Conservation (phyloP, 225 moss, liverwort and hornwort genomes). For the Polytrichum formosum region DNA sequence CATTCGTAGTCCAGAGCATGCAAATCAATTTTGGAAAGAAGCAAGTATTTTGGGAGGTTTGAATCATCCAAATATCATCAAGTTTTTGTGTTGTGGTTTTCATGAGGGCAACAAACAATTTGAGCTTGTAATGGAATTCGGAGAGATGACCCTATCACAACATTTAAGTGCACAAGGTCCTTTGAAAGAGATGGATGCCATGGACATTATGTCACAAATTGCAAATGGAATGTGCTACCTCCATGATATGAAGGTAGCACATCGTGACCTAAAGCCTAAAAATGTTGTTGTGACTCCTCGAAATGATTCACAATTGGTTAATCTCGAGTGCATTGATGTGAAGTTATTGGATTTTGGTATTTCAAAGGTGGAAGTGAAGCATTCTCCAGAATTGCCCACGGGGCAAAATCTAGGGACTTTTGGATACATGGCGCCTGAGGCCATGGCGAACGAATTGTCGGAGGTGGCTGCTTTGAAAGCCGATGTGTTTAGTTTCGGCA, state of each 20-base stretch:
- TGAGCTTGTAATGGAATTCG: neutral
- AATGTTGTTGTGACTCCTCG: neutral
- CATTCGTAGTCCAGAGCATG: too few relatives aligned
- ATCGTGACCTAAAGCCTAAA: constrained; percentile 5
- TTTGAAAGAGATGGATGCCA: neutral
- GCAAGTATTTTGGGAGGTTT: neutral
- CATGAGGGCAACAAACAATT: neutral
- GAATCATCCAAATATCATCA: neutral
- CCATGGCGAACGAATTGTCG: too few relatives aligned
- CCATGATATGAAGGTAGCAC: constrained; percentile 6
- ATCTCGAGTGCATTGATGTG: neutral
- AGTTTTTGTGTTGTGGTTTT: neutral
- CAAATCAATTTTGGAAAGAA: neutral
- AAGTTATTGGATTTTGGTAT: constrained; percentile 5
- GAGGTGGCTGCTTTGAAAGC: neutral
- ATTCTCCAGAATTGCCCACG: neutral
- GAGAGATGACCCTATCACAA: neutral
- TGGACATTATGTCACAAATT: constrained; percentile 1
- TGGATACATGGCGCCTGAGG: constrained; percentile 3
- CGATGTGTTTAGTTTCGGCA: neutral
- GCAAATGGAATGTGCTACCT: constrained; percentile 10
- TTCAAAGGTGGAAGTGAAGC: constrained; percentile 4
- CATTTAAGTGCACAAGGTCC: too few relatives aligned
- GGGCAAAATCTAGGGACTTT: neutral
- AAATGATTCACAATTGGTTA: neutral